Evolutionary conservation across 2,329 filamentous ascomycete genomes (phyloP).

Genomic region (Fusarium chlamydosporum): DNA sequence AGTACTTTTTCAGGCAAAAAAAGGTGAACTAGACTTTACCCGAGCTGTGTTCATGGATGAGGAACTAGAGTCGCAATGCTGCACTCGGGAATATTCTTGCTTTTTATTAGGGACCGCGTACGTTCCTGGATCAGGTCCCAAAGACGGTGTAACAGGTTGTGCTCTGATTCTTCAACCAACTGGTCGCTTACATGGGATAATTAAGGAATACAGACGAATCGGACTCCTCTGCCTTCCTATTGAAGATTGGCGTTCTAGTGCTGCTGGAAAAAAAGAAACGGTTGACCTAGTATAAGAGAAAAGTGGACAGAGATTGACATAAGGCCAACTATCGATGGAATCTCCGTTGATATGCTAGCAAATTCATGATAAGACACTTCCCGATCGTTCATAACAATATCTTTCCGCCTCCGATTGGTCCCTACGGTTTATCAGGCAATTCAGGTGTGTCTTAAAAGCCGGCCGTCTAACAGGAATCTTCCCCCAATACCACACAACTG

Average conservation of each 20-base stretch:
- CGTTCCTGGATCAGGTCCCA: background rate
- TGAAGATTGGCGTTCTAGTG: background rate
- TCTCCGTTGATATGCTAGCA: too few relatives aligned
- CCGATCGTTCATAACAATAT: too few relatives aligned
- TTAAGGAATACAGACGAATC: background rate
- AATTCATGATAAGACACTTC: too few relatives aligned
- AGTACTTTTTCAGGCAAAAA: too few relatives aligned
- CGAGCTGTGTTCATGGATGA: background rate
- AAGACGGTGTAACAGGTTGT: background rate
- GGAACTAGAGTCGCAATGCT: rapidly evolving
- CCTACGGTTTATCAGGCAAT: too few relatives aligned
- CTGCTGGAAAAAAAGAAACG: background rate
- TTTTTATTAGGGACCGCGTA: background rate
- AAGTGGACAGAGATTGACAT: too few relatives aligned
- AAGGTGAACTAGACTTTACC: background rate
- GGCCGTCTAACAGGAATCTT: too few relatives aligned
- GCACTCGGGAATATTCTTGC: background rate
- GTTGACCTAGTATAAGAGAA: background rate
- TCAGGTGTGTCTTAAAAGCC: too few relatives aligned
- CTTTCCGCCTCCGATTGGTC: too few relatives aligned
- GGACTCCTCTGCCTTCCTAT: background rate
- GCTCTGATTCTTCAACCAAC: background rate
- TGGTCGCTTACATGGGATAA: rapidly evolving
- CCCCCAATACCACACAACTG: too few relatives aligned
- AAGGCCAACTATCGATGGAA: too few relatives aligned